These are phyloP conservation scores for Trichomonas tenax DNA, from an alignment of 208 protist genomes.

Conservation along the genomic window DNA sequence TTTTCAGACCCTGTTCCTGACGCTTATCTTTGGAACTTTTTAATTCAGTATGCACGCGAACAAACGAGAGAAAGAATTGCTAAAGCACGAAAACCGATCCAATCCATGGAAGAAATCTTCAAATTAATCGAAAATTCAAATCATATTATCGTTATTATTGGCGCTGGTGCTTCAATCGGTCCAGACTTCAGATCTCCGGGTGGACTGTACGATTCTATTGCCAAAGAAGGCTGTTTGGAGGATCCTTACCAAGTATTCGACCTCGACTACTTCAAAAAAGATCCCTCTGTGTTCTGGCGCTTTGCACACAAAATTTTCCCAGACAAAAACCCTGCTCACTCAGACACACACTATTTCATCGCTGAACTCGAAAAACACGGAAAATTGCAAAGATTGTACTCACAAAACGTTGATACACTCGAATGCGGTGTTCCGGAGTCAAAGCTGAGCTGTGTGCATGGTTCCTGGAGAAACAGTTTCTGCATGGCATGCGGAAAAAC, in stretches of 20 bases:
- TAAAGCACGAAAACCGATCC: neutral
- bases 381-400: neutral
- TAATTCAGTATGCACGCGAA: neutral
- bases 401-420: neutral
- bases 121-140: neutral
- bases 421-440: neutral
- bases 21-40: neutral
- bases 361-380: neutral
- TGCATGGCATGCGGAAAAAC: neutral
- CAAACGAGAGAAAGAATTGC: neutral
- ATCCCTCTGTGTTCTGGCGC: neutral
- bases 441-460: neutral
- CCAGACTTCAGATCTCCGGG: slow-evolving; percentile 5
- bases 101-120: neutral
- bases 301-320: slow-evolving; percentile 1
- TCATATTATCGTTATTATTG: neutral
- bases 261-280: neutral
- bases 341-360: neutral
- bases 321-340: neutral
- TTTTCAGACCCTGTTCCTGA: neutral
- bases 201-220: neutral
- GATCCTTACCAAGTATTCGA: slow-evolving; percentile 16
- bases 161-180: neutral
- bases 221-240: neutral
- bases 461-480: neutral